These are phyloP conservation scores for Umbellularia californica DNA, from an alignment of 164 flowering plant species.

Conservation along the genomic window DNA sequence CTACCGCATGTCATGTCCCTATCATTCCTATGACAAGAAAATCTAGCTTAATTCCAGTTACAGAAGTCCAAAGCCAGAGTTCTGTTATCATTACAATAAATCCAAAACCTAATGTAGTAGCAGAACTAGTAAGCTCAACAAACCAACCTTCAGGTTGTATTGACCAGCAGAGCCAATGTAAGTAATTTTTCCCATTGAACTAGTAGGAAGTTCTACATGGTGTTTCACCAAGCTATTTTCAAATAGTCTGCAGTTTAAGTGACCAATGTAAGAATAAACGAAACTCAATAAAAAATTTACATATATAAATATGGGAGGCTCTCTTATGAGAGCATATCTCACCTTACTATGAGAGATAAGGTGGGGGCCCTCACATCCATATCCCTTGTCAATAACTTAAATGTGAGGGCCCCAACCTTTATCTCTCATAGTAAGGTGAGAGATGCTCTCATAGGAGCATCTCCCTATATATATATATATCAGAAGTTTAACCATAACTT, in stretches of 20 bases:
- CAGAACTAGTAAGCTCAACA: background rate
- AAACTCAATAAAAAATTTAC: no score
- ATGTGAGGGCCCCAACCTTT: no score
- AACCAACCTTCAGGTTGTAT: conserved; percentile 73
- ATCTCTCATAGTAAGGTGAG: no score
- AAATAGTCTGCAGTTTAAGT: conserved; percentile 22
- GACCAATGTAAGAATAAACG: no score
- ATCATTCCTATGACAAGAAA: background rate
- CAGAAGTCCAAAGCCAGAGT: background rate
- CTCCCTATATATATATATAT: no score
- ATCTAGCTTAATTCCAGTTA: background rate
- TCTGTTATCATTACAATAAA: no score
- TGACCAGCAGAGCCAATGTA: conserved; percentile 90
- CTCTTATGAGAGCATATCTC: no score
- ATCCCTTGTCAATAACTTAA: no score
- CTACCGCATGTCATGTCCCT: background rate
- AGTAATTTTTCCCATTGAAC: conserved; percentile 83
- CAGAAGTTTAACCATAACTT: background rate
- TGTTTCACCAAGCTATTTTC: conserved; percentile 95
- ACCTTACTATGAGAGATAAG: no score
- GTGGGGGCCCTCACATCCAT: no score
- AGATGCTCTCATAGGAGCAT: no score
- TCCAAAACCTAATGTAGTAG: background rate
- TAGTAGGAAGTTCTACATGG: conserved; percentile 93
- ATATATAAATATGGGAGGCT: no score